These are phyloP conservation scores for Aureobasidium leucospermi DNA, from an alignment of 2,329 filamentous ascomycete species.

Conservation along the genomic window DNA sequence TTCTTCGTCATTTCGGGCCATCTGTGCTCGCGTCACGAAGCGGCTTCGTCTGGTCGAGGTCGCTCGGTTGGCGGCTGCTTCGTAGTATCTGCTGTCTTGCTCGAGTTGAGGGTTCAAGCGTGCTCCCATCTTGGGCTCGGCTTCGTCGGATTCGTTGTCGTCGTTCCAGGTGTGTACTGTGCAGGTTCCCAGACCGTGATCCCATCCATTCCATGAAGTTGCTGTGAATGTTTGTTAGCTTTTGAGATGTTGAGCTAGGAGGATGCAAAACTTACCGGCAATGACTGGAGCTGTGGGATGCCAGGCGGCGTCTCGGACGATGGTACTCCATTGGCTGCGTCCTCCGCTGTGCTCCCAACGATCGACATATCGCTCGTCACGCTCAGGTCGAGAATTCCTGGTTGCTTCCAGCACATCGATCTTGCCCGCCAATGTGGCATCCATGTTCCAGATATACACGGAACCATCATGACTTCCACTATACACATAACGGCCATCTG, in stretches of 20 bases:
- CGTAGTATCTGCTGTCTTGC: conserved; percentile 39
- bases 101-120: conserved; percentile 55
- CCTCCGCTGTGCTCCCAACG: conserved; percentile 53
- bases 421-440: conserved; percentile 70
- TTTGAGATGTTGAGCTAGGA: neutral
- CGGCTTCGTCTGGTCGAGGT: neutral
- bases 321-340: conserved; percentile 60
- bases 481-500: conserved; percentile 88
- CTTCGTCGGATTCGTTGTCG: conserved; percentile 51
- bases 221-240: conserved; percentile 41
- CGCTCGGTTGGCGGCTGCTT: neutral
- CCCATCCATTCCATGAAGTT: conserved; percentile 75
- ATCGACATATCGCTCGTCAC: conserved; percentile 46
- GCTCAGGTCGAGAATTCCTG: conserved; percentile 50
- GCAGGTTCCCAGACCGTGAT: conserved; percentile 65
- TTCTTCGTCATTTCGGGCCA: conserved; percentile 14
- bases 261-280: conserved; percentile 45
- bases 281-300: conserved; percentile 78
- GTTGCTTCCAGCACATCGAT: conserved; percentile 74
- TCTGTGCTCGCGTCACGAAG: neutral
- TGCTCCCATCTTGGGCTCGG: conserved; percentile 47
- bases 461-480: conserved; percentile 83
- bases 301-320: conserved; percentile 84
- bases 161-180: conserved; percentile 74
- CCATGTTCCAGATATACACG: conserved; percentile 88